Percentiles rank a stretch among this genome's conserved stretches.
phyloP scores from a whole-genome alignment of 2,329 filamentous ascomycete genomes.

The Scolecobasidium constrictum region DNA sequence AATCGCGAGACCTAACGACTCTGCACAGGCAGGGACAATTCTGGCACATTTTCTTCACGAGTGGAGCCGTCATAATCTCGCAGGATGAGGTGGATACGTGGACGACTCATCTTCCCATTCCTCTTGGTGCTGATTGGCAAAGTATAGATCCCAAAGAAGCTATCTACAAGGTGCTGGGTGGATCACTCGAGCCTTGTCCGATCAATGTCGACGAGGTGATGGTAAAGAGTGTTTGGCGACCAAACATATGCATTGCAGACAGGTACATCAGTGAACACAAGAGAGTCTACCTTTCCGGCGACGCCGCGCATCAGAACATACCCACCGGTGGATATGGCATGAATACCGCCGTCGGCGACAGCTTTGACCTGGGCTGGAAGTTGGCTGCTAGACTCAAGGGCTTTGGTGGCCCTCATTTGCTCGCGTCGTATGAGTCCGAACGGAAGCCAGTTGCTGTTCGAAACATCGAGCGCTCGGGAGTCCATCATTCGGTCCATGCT shows the following conservation, averaged over 20 bases:
- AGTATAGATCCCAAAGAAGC: conserved; percentile 16
- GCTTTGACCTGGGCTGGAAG: conserved; percentile 25
- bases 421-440: conserved; percentile 20
- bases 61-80: conserved; percentile 18
- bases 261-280: background rate
- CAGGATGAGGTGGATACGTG: conserved; percentile 24
- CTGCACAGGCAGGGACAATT: conserved; percentile 18
- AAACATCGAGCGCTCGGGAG: conserved; percentile 17
- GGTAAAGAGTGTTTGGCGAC: conserved; percentile 19
- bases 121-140: conserved; percentile 12
- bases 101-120: conserved; percentile 19
- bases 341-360: conserved; percentile 27
- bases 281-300: conserved; percentile 17
- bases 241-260: conserved; percentile 19
- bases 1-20: conserved; percentile 18
- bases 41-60: conserved; percentile 22
- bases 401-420: conserved; percentile 16
- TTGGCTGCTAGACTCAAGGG: conserved; percentile 19
- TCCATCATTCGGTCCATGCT: conserved; percentile 9
- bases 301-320: conserved; percentile 24
- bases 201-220: conserved; percentile 25
- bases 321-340: conserved; percentile 28
- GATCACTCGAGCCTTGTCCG: conserved; percentile 10
- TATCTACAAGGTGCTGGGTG: conserved; percentile 17
- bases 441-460: conserved; percentile 18